Evolutionary conservation across 441 rosid species (phyloP).

Genomic region (Rhodomyrtus psidioides): DNA sequence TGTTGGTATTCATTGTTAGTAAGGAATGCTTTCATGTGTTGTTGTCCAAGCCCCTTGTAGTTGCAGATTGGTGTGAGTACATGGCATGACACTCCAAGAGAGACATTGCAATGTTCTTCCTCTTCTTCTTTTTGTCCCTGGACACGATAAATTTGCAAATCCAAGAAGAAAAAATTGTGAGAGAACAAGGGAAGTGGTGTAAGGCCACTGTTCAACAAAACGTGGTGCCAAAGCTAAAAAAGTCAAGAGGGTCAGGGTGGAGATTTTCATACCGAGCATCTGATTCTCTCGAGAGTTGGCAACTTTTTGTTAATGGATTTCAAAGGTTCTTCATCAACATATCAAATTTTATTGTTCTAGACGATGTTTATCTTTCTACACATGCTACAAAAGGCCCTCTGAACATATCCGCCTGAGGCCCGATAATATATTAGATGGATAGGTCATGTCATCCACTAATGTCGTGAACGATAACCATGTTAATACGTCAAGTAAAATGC

Average conservation of each 20-base stretch:
- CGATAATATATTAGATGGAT: neutral
- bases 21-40: conserved; percentile 22
- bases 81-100: neutral
- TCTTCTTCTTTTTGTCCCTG: neutral
- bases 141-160: neutral
- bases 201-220: neutral
- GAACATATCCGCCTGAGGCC: neutral
- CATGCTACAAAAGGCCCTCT: neutral
- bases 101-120: neutral
- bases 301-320: neutral
- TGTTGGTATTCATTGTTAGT: conserved; percentile 34
- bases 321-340: neutral
- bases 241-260: neutral
- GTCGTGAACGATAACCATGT: neutral
- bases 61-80: neutral
- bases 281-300: neutral
- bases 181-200: neutral
- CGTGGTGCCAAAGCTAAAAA: neutral
- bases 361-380: neutral
- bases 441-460: neutral
- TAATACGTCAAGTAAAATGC: neutral
- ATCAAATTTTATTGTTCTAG: neutral
- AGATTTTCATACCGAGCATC: neutral
- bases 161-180: neutral
- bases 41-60: neutral